Conservation (phyloP, 2,329 filamentous ascomycete species). For the Sporothrix globosa region DNA sequence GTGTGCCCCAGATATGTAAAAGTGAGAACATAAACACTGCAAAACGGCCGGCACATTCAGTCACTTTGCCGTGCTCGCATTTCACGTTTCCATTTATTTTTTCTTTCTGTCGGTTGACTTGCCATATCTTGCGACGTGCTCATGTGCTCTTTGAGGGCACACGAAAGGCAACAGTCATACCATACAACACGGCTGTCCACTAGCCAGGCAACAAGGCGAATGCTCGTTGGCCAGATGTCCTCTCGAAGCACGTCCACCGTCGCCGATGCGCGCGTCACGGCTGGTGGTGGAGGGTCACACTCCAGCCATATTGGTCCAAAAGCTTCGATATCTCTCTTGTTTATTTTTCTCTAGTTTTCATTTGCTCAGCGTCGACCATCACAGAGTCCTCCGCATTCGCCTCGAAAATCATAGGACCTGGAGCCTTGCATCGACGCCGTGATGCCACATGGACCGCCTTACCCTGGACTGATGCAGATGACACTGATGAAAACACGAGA, state of each 20-base stretch:
- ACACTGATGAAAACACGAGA: too few relatives aligned
- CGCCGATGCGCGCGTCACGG: neutral
- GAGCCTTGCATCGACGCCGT: slow-evolving; percentile 3
- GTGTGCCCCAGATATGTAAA: neutral
- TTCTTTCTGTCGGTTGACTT: neutral
- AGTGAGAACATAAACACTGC: neutral
- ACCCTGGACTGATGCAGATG: neutral
- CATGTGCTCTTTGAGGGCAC: neutral
- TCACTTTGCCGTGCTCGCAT: neutral
- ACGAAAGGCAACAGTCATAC: slow-evolving; percentile 2
- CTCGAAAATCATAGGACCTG: neutral
- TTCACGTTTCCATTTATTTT: neutral
- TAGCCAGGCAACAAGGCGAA: slow-evolving; percentile 24
- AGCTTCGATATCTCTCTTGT: neutral
- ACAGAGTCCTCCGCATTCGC: neutral
- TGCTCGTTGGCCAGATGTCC: neutral
- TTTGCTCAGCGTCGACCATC: neutral
- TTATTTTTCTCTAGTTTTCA: neutral
- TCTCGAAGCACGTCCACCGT: neutral
- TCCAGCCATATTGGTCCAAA: neutral
- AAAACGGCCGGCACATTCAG: neutral
- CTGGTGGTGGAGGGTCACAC: slow-evolving; percentile 1
- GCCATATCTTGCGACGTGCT: neutral
- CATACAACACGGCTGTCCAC: neutral
- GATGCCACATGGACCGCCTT: neutral